Conservation (phyloP, 495 filamentous ascomycete genomes). For the Penicillium robsamsonii region DNA sequence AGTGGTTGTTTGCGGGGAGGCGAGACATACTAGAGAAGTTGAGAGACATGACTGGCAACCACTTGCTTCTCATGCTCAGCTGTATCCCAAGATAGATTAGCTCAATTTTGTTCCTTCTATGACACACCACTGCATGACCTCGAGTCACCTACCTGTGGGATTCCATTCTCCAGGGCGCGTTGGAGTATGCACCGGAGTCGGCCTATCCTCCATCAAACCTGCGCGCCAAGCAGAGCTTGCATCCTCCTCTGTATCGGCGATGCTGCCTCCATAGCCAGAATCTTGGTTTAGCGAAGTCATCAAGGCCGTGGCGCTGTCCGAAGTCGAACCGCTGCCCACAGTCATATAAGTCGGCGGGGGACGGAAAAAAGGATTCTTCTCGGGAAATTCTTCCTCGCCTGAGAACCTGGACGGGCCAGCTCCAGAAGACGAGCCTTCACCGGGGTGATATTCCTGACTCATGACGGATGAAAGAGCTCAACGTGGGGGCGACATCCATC, state of each 20-base stretch:
- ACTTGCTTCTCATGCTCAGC: conserved; percentile 59
- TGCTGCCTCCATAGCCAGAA: conserved; percentile 87
- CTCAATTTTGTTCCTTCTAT: background rate
- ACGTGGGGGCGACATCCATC: conserved; percentile 18
- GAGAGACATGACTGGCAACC: conserved; percentile 69
- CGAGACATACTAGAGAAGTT: conserved; percentile 60
- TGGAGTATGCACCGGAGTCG: conserved; percentile 58
- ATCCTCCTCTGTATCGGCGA: conserved; percentile 50
- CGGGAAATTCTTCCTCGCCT: conserved; percentile 28
- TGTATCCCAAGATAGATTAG: conserved; percentile 16
- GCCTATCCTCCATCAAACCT: conserved; percentile 64
- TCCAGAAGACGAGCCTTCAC: conserved; percentile 40
- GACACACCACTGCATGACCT: background rate
- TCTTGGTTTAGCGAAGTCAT: conserved; percentile 73
- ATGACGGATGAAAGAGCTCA: conserved; percentile 44
- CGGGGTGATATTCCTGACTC: conserved; percentile 69
- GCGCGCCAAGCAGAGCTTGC: conserved; percentile 51
- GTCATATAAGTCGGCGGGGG: conserved; percentile 74
- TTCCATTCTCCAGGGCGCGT: conserved; percentile 49
- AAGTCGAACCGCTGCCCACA: conserved; percentile 77
- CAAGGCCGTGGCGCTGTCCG: conserved; percentile 68
- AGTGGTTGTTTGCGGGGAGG: background rate
- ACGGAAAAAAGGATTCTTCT: conserved; percentile 33
- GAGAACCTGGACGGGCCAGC: conserved; percentile 38
- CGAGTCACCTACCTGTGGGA: conserved; percentile 36